Conservation (phyloP, 495 filamentous ascomycete species). For the Pseudomonodictys pantanalensis region DNA sequence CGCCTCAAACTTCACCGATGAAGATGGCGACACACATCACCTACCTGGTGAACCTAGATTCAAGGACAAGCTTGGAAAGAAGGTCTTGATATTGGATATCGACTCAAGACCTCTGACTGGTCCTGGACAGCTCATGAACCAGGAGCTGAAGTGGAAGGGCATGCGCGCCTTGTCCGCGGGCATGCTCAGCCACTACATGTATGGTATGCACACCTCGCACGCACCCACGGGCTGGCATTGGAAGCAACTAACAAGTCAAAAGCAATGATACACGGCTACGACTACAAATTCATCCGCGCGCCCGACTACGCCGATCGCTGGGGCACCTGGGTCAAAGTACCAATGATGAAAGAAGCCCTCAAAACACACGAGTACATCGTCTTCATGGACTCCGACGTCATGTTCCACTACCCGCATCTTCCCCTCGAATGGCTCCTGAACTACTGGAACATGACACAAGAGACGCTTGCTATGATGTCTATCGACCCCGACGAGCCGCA, state of each 20-base stretch:
- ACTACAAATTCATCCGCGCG: constrained; percentile 51
- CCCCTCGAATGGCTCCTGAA: constrained; percentile 56
- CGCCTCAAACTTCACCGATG: constrained; percentile 30
- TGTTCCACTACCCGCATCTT: constrained; percentile 49
- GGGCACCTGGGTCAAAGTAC: constrained; percentile 52
- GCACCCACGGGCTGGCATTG: not conserved
- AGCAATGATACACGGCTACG: constrained; percentile 54
- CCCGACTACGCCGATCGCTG: constrained; percentile 37
- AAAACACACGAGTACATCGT: constrained; percentile 49
- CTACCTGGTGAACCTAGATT: constrained; percentile 25
- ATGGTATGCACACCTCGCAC: constrained; percentile 10
- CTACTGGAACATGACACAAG: constrained; percentile 49
- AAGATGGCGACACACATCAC: constrained; percentile 24
- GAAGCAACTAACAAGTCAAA: not conserved
- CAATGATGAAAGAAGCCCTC: constrained; percentile 47
- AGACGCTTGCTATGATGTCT: constrained; percentile 49
- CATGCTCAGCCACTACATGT: constrained; percentile 37
- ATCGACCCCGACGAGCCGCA: constrained; percentile 33
- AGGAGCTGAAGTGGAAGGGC: constrained; percentile 29
- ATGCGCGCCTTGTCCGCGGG: constrained; percentile 30
- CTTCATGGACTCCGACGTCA: constrained; percentile 52
- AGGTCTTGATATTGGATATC: constrained; percentile 31
- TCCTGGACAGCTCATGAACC: constrained; percentile 29
- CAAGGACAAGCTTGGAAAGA: constrained; percentile 32
- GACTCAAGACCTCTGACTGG: constrained; percentile 29